phyloP scores from a whole-genome alignment of 257 asterid genomes.

The Cruciata laevipes region DNA sequence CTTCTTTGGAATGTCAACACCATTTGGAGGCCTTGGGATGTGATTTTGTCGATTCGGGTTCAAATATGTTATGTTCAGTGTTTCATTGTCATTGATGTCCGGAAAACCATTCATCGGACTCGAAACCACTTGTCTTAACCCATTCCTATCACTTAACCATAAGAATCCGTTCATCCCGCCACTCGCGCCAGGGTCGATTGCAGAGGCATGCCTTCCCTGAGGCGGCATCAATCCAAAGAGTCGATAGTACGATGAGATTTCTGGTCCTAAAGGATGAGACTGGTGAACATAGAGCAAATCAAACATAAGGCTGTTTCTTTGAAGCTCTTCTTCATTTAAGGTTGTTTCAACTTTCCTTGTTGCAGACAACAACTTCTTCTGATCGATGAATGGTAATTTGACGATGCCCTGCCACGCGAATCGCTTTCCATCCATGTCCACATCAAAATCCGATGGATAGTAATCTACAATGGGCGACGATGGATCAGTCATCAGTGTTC shows the following conservation, averaged over 20 bases:
- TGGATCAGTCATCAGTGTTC: constrained; percentile 81
- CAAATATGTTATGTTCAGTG: constrained; percentile 69
- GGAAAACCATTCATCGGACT: constrained; percentile 55
- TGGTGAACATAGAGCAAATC: constrained; percentile 80
- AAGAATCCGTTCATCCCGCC: constrained; percentile 91
- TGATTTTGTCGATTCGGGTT: constrained; percentile 74
- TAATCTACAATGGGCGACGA: constrained; percentile 67
- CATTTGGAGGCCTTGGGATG: constrained; percentile 65
- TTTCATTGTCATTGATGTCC: constrained; percentile 46
- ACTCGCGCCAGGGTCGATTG: constrained; percentile 50
- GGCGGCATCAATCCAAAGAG: constrained; percentile 28
- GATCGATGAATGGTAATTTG: constrained; percentile 91
- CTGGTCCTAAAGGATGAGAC: constrained; percentile 55
- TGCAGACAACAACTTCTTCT: constrained; percentile 76
- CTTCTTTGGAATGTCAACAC: constrained; percentile 60
- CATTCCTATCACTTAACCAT: constrained; percentile 68
- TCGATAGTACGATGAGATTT: constrained; percentile 46
- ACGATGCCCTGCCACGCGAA: constrained; percentile 98
- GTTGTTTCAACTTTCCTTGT: constrained; percentile 74
- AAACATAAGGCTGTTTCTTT: constrained; percentile 67
- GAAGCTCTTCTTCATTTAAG: constrained; percentile 76
- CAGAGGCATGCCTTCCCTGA: constrained; percentile 34
- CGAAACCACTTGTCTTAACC: constrained; percentile 33
- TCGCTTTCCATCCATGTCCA: constrained; percentile 97
- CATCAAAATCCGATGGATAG: constrained; percentile 83